phyloP scores from a whole-genome alignment of 306 rosid species.

The Castanopsis chinensis region DNA sequence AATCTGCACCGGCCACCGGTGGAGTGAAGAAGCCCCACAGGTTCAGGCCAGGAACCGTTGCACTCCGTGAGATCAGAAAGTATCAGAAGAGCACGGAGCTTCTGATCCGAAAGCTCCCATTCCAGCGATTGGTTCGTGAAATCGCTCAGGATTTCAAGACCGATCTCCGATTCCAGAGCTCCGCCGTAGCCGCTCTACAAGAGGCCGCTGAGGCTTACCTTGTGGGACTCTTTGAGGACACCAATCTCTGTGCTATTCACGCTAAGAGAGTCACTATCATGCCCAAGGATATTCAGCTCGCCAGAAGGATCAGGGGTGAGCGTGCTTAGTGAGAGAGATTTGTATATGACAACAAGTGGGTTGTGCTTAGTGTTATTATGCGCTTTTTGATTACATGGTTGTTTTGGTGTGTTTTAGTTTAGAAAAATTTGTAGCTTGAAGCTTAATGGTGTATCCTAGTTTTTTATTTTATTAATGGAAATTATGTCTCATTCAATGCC shows the following conservation, averaged over 20 bases:
- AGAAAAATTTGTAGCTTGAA: too few relatives aligned
- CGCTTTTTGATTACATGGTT: too few relatives aligned
- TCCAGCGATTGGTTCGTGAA: constrained; percentile 29
- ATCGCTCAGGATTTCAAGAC: constrained; percentile 37
- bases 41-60: constrained; percentile 32
- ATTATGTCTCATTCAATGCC: too few relatives aligned
- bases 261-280: constrained; percentile 32
- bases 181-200: constrained; percentile 32
- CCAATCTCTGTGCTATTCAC: constrained; percentile 28
- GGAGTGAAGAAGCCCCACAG: constrained; percentile 42
- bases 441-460: too few relatives aligned
- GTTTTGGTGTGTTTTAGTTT: too few relatives aligned
- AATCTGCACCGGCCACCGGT: constrained; percentile 36
- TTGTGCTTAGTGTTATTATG: too few relatives aligned
- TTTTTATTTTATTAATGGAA: too few relatives aligned
- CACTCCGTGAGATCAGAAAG: constrained; percentile 33
- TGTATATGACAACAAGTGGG: too few relatives aligned
- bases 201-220: constrained; percentile 33
- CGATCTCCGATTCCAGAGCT: constrained; percentile 35
- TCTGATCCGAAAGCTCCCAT: constrained; percentile 30
- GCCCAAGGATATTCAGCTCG: constrained; percentile 35
- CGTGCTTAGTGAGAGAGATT: constrained; percentile 14
- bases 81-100: constrained; percentile 40
- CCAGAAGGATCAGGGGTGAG: constrained; percentile 34
- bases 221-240: constrained; percentile 32